These are phyloP conservation scores for Coemansia sp. DNA, from an alignment of 192 early-diverging fungal species.

Conservation along the genomic window DNA sequence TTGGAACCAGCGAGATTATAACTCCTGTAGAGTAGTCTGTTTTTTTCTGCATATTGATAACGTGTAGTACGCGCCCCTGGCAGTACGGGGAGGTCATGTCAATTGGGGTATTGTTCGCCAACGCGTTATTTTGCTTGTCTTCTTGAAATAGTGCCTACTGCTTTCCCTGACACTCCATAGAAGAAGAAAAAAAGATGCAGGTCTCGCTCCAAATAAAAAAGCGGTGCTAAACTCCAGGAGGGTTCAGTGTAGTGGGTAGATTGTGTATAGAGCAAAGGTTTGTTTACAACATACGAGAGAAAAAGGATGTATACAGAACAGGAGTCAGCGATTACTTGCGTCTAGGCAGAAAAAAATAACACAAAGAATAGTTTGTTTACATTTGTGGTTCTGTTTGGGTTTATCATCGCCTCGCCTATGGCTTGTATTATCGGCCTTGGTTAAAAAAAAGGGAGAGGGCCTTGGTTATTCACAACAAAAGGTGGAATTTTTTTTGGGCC, in stretches of 20 bases:
- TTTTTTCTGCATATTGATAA: neutral
- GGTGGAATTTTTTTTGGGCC: neutral
- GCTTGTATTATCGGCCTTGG: neutral
- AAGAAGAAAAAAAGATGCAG: neutral
- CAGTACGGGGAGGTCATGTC: neutral
- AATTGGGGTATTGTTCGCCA: neutral
- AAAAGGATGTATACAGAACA: neutral
- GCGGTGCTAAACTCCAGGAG: neutral
- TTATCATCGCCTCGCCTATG: constrained; percentile 3
- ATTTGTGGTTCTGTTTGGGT: neutral
- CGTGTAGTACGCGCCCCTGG: neutral
- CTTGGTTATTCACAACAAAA: neutral
- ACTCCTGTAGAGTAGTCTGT: neutral
- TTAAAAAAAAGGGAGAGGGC: constrained; percentile 2
- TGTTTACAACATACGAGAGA: too few species aligned
- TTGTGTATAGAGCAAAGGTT: neutral
- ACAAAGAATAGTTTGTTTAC: neutral
- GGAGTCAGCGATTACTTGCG: neutral
- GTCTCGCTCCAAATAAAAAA: neutral
- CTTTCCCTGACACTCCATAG: neutral
- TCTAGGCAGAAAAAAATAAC: neutral
- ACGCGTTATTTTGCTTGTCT: neutral
- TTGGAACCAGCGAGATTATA: constrained; percentile 11
- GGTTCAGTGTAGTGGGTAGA: neutral
- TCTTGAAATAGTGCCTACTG: neutral